A percentile compares a stretch with the other conserved stretches of the same genome.
These are phyloP conservation scores for Candida chilensis DNA, from an alignment of 805 yeast species.

Conservation along the genomic window DNA sequence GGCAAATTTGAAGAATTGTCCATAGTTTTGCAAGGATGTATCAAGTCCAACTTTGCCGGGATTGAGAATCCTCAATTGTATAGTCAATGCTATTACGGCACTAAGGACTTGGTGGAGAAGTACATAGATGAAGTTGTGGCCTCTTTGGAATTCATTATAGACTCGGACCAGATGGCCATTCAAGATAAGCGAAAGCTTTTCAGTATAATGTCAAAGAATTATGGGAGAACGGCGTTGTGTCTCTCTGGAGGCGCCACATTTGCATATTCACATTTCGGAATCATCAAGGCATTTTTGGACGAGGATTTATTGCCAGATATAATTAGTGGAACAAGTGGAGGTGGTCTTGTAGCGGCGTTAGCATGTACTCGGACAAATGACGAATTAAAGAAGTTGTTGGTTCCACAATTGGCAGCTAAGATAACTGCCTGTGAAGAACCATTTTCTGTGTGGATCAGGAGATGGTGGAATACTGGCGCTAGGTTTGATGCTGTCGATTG, in stretches of 20 bases:
- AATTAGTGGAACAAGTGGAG: conserved; percentile 75
- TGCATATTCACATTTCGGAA: conserved; percentile 71
- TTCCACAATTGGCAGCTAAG: conserved; percentile 51
- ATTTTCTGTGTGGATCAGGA: conserved; percentile 46
- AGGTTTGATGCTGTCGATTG: conserved; percentile 67
- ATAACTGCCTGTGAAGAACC: conserved; percentile 67
- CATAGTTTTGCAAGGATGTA: conserved; percentile 52
- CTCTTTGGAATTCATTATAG: conserved; percentile 33
- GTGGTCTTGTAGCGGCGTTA: conserved; percentile 69
- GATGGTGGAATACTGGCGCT: conserved; percentile 73
- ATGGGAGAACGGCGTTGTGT: conserved; percentile 65
- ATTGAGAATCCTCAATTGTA: conserved; percentile 64
- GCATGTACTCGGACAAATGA: conserved; percentile 63
- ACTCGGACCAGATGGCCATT: conserved; percentile 22
- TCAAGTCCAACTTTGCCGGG: conserved; percentile 72
- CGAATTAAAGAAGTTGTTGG: conserved; percentile 46
- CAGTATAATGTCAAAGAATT: conserved; percentile 48
- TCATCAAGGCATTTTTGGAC: conserved; percentile 62
- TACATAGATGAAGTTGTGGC: conserved; percentile 44
- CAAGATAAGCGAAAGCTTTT: conserved; percentile 43
- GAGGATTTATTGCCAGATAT: conserved; percentile 58
- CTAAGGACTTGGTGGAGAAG: conserved; percentile 48
- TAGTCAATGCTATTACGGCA: conserved; percentile 69
- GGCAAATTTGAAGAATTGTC: conserved; percentile 36
- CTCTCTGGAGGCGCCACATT: conserved; percentile 77